Base-by-base conservation (phyloP, 108 stramenopile genomes). In the Skeletonema potamos region DNA sequence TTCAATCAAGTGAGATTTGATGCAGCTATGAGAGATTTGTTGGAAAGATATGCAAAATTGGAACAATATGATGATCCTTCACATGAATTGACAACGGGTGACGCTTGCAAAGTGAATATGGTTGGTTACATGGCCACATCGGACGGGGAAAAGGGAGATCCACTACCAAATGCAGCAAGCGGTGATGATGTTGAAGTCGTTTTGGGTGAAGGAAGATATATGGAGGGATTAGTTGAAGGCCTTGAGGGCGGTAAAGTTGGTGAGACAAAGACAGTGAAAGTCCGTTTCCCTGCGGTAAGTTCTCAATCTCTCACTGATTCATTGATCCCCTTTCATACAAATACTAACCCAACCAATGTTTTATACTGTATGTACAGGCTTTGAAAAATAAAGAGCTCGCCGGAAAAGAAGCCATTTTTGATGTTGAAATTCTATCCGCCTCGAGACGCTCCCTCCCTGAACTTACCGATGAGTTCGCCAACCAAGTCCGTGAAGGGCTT, bases 351-450 rank as follows among this genome's bases (percentile, higher is more conserved):
- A 4, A 34, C 7, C 6, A 34, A 22, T 3, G 9, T 5, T 20
- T 36, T 41, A 29, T 36, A 22, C 11, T 33, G 41, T 34, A 33
- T 15, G 17, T 26, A 63, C 67, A 89, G 89, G 82, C 84, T 58
- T 75, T 95, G 62, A 82, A 78, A 66, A 92, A 95, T 84, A 92
- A 92, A 66, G 83, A 87, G 4, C 77, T 95, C 27, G 91, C 91
- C 0, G 95, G 94, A 54, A 95, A 95, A 71, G 81, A 82, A 32
- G 97, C 97, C n/a, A 77, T 95, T 27, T 97, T 97, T 64, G 95
- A 96, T 70, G 94, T 97, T 22, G 83, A 87, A 30, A 86, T 94
- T 24, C 48, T 89, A 27, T 85, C 87, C 33, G 89, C 92, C 6
- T 85, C 87, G 58, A 84, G 72, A 22, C 87, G 95, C 27, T 82